These are phyloP conservation scores for Calonectria hawksworthii DNA, from an alignment of 2,329 filamentous ascomycete genomes.

Conservation along the genomic window DNA sequence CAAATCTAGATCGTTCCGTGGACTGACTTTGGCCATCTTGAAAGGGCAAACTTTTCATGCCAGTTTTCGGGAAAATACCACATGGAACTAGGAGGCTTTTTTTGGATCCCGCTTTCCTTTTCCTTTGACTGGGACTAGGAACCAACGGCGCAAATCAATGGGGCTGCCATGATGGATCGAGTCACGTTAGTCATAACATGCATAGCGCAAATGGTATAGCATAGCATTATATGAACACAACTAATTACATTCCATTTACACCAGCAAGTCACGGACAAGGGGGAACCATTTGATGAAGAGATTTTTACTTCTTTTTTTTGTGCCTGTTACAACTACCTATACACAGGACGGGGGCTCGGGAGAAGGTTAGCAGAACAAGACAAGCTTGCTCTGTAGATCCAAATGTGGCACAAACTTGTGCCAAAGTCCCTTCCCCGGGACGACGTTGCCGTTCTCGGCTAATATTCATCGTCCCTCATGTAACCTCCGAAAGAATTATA, in stretches of 20 bases:
- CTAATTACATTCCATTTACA: not conserved
- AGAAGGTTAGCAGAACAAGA: constrained; percentile 38
- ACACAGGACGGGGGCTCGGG: constrained; percentile 47
- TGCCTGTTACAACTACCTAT: constrained; percentile 57
- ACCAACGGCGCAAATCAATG: not conserved
- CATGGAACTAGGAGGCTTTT: not conserved
- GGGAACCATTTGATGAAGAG: constrained; percentile 30
- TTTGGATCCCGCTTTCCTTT: too few relatives aligned
- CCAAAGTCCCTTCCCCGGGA: constrained; percentile 41
- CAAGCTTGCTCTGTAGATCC: constrained; percentile 40
- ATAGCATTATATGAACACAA: not conserved
- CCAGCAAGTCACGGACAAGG: not conserved
- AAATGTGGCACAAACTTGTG: constrained; percentile 38
- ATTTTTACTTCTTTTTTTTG: constrained; percentile 55
- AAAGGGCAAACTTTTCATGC: not conserved
- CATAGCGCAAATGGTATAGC: not conserved
- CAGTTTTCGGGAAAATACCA: too few relatives aligned
- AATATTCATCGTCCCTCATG: constrained; percentile 34
- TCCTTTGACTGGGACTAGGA: not conserved
- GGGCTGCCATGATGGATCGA: not conserved
- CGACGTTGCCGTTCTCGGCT: constrained; percentile 32
- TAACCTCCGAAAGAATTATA: constrained; percentile 48
- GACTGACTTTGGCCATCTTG: not conserved
- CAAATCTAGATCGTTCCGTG: constrained; percentile 36
- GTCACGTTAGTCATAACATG: not conserved